Evolutionary conservation across 2,329 filamentous ascomycete genomes (phyloP).

Genomic region (Capronia coronata): DNA sequence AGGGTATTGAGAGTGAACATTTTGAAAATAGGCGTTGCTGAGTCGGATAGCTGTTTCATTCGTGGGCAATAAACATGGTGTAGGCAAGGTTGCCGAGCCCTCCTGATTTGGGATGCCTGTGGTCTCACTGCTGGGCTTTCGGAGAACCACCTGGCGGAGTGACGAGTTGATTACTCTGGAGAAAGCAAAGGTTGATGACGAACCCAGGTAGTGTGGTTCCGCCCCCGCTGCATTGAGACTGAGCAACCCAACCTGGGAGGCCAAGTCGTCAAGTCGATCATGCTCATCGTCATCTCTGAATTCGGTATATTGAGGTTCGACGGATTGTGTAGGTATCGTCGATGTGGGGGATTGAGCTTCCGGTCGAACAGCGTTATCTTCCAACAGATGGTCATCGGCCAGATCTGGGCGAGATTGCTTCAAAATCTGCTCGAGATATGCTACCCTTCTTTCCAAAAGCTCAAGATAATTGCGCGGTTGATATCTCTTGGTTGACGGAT

Average conservation of each 20-base stretch:
- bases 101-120: not conserved
- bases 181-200: conserved; percentile 31
- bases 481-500: conserved; percentile 29
- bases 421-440: conserved; percentile 24
- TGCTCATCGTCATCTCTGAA: not conserved
- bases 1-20: conserved; percentile 29
- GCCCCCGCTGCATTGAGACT: conserved; percentile 19
- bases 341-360: too few relatives aligned
- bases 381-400: not conserved
- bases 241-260: conserved; percentile 25
- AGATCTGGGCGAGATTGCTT: conserved; percentile 7
- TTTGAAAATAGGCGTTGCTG: conserved; percentile 28
- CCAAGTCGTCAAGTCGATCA: conserved; percentile 8
- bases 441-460: conserved; percentile 30
- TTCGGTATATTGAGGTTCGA: too few relatives aligned
- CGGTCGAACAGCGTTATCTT: too few relatives aligned
- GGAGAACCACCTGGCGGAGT: not conserved
- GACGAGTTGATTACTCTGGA: conserved; percentile 26
- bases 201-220: conserved; percentile 31
- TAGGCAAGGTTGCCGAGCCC: not conserved
- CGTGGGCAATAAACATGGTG: conserved; percentile 20
- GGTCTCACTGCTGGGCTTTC: not conserved
- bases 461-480: conserved; percentile 33
- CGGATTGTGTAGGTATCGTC: too few relatives aligned
- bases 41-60: conserved; percentile 16